phyloP scores from a whole-genome alignment of 805 yeast genomes.

The Zygotorulaspora florentina region DNA sequence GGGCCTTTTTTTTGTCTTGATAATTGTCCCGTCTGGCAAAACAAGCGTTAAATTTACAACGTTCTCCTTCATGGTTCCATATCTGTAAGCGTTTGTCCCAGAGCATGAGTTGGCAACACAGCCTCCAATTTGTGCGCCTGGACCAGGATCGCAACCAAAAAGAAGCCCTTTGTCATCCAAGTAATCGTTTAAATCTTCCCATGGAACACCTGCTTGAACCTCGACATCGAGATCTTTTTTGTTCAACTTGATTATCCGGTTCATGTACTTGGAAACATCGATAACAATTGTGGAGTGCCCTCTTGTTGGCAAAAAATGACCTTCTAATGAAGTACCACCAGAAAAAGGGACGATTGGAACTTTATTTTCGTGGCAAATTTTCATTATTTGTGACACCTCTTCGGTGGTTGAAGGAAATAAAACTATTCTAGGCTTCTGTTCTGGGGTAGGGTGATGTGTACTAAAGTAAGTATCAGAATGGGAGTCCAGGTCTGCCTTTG shows the following conservation, averaged over 20 bases:
- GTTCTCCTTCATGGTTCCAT: constrained; percentile 78
- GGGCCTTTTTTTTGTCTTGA: constrained; percentile 71
- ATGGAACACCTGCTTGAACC: constrained; percentile 76
- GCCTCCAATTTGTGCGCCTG: constrained; percentile 78
- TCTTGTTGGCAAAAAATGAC: constrained; percentile 72
- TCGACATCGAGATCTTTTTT: constrained; percentile 63
- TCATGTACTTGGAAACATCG: constrained; percentile 55
- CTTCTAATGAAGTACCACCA: constrained; percentile 79
- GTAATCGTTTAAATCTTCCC: constrained; percentile 64
- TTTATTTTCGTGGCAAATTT: constrained; percentile 53
- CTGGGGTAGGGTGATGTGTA: constrained; percentile 58
- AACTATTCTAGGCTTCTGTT: constrained; percentile 55
- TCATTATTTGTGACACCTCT: constrained; percentile 60
- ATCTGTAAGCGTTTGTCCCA: constrained; percentile 73
- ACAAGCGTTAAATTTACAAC: constrained; percentile 67
- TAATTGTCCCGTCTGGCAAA: constrained; percentile 71
- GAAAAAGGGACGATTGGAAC: constrained; percentile 75
- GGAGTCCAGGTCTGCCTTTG: constrained; percentile 41
- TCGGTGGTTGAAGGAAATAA: constrained; percentile 62
- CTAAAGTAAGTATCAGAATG: constrained; percentile 60
- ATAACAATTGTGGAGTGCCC: constrained; percentile 58
- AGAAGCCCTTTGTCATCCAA: constrained; percentile 47
- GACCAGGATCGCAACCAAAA: constrained; percentile 78
- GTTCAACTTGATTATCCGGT: constrained; percentile 52
- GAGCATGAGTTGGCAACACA: constrained; percentile 75